Percentiles rank a stretch among this genome's conserved stretches.
phyloP scores from a whole-genome alignment of 345 rosid genomes.

The Hibiscus tridactylites region DNA sequence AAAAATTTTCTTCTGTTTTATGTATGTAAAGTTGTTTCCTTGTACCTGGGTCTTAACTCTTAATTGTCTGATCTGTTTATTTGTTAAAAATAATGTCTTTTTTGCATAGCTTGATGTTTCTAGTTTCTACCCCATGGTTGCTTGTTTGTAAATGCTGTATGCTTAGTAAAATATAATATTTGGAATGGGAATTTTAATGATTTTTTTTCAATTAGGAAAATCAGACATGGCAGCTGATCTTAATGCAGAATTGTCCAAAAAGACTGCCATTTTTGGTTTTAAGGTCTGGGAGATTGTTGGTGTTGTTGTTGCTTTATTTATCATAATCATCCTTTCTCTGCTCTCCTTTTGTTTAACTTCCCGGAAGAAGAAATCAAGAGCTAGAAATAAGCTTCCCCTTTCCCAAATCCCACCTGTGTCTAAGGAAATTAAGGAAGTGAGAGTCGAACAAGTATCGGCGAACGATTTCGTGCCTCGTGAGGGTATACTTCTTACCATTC shows the following conservation, averaged over 20 bases:
- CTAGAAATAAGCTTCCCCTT: constrained; percentile 42
- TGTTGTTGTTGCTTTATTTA: constrained; percentile 59
- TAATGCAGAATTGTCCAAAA: constrained; percentile 54
- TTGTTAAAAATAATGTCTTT: constrained; percentile 6
- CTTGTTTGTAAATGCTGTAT: not conserved
- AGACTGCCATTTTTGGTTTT: constrained; percentile 58
- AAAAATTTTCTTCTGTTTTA: not conserved
- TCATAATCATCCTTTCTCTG: constrained; percentile 59
- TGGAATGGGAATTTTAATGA: not conserved
- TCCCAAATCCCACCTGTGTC: constrained; percentile 71
- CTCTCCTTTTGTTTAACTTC: constrained; percentile 62
- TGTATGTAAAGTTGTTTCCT: not conserved
- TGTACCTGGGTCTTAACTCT: not conserved
- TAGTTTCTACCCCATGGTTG: not conserved
- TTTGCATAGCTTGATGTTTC: not conserved
- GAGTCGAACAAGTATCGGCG: constrained; percentile 67
- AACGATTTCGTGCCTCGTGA: constrained; percentile 58
- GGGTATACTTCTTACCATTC: constrained; percentile 65
- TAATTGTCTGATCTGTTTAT: constrained; percentile 27
- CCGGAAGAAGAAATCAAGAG: constrained; percentile 54
- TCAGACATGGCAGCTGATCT: constrained; percentile 55
- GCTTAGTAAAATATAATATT: not conserved
- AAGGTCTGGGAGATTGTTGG: constrained; percentile 88
- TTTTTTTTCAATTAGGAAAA: constrained; percentile 5
- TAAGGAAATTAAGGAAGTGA: constrained; percentile 88